phyloP scores from a whole-genome alignment of 371 early-diverging fungal genomes.

The Haplosporangium sp. region DNA sequence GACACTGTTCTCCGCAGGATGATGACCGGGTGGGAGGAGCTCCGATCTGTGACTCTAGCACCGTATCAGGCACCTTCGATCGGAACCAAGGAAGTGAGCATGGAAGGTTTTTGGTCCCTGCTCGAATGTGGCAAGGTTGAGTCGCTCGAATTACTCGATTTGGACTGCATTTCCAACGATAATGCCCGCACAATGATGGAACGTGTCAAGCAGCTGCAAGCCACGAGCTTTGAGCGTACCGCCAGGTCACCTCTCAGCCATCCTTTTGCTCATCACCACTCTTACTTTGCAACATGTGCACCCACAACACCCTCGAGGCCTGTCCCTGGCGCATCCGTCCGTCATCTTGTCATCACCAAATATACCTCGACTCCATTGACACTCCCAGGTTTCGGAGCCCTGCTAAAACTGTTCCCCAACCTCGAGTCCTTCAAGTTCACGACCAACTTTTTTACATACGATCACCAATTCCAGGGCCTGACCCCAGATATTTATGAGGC shows the following conservation, averaged over 20 bases:
- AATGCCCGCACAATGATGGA: constrained; percentile 51
- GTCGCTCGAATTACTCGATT: constrained; percentile 58
- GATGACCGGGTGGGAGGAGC: constrained; percentile 59
- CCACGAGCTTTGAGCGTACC: constrained; percentile 10
- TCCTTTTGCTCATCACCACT: constrained; percentile 38
- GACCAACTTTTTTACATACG: constrained; percentile 61
- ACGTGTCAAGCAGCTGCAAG: constrained; percentile 40
- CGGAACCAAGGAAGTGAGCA: constrained; percentile 43
- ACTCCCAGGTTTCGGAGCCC: constrained; percentile 52
- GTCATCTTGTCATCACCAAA: constrained; percentile 57
- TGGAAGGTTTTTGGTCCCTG: constrained; percentile 52
- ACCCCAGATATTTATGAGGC: constrained; percentile 58
- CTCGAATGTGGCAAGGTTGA: constrained; percentile 49
- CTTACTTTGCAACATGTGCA: constrained; percentile 9
- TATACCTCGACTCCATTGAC: constrained; percentile 61
- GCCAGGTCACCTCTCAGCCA: constrained; percentile 12
- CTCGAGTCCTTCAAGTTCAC: constrained; percentile 56
- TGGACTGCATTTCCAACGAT: constrained; percentile 60
- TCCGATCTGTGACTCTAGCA: constrained; percentile 41
- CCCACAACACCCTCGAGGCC: constrained; percentile 4
- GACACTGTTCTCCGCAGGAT: constrained; percentile 60
- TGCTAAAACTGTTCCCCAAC: constrained; percentile 61
- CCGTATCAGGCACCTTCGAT: constrained; percentile 38
- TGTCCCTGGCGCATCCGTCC: constrained; percentile 57
- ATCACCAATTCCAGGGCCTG: constrained; percentile 61